Percentiles rank a stretch among this genome's conserved stretches.
Evolutionary conservation across 2,329 filamentous ascomycete species (phyloP).

Genomic region (Ceratocystiopsis brevicomis): DNA sequence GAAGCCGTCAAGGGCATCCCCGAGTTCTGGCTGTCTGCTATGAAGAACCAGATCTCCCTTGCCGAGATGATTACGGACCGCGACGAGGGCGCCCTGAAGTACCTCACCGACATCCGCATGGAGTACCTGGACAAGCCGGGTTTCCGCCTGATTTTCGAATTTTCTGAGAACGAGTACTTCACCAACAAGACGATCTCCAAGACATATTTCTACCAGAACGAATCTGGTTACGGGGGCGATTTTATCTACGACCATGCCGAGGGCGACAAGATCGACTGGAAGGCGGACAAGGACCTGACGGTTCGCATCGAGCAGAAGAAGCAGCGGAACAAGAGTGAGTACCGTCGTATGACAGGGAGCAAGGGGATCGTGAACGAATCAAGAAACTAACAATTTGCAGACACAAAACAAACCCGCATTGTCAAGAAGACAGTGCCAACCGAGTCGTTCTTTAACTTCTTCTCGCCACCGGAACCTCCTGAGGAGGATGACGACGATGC

Average conservation of each 20-base stretch:
- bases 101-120: conserved; percentile 87
- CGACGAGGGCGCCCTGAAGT: conserved; percentile 83
- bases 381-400: conserved; percentile 28
- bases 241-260: conserved; percentile 99
- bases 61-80: conserved; percentile 98
- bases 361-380: too few species aligned
- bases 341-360: too few species aligned
- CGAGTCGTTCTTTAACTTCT: conserved; percentile 99
- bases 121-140: conserved; percentile 97
- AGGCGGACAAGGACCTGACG: conserved; percentile 78
- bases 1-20: conserved; percentile 61
- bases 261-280: conserved; percentile 96
- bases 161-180: conserved; percentile 89
- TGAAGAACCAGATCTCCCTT: conserved; percentile 97
- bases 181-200: conserved; percentile 93
- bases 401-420: conserved; percentile 96
- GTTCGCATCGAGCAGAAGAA: conserved; percentile 97
- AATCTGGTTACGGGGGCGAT: conserved; percentile 94
- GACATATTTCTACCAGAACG: conserved; percentile 98
- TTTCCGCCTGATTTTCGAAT: conserved; percentile 97
- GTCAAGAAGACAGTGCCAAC: conserved; percentile 98
- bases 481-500: conserved; percentile 54
- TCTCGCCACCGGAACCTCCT: conserved; percentile 81
- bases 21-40: conserved; percentile 97
- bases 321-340: conserved; percentile 95